Evolutionary conservation across 179 eudicot genomes (phyloP).

Genomic region (Beta lomatogona): DNA sequence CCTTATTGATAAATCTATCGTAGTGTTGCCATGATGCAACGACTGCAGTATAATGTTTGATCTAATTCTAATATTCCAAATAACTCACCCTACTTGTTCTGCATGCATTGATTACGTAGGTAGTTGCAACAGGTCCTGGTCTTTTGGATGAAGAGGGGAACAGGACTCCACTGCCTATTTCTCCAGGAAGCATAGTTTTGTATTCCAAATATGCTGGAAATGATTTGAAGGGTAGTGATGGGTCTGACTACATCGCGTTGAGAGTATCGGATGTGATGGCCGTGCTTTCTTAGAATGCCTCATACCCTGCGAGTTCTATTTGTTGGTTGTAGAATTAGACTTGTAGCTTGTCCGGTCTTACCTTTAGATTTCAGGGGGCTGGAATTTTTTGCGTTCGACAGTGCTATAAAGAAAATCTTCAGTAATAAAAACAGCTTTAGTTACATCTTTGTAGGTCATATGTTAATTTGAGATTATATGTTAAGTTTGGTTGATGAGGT

Average conservation of each 20-base stretch:
- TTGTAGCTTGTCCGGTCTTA: slow-evolving; percentile 17
- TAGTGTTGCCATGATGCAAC: background rate
- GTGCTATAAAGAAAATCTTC: background rate
- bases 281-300: slow-evolving; percentile 63
- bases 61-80: background rate
- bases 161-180: slow-evolving; percentile 61
- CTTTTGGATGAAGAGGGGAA: slow-evolving; percentile 69
- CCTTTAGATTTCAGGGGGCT: slow-evolving; percentile 13
- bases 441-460: background rate
- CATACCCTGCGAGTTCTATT: background rate
- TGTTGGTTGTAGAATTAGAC: slow-evolving; percentile 19
- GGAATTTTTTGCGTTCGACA: background rate
- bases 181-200: slow-evolving; percentile 70
- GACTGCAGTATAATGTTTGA: background rate
- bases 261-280: slow-evolving; percentile 88
- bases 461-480: background rate
- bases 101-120: slow-evolving; percentile 42
- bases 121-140: slow-evolving; percentile 84
- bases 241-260: slow-evolving; percentile 69
- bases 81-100: background rate
- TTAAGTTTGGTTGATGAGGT: background rate
- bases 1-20: background rate
- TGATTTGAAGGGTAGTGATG: slow-evolving; percentile 82
- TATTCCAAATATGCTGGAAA: slow-evolving; percentile 89
- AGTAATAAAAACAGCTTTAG: background rate